phyloP scores from a whole-genome alignment of 1,139 yeast genomes.

The Geotrichum europaeum region DNA sequence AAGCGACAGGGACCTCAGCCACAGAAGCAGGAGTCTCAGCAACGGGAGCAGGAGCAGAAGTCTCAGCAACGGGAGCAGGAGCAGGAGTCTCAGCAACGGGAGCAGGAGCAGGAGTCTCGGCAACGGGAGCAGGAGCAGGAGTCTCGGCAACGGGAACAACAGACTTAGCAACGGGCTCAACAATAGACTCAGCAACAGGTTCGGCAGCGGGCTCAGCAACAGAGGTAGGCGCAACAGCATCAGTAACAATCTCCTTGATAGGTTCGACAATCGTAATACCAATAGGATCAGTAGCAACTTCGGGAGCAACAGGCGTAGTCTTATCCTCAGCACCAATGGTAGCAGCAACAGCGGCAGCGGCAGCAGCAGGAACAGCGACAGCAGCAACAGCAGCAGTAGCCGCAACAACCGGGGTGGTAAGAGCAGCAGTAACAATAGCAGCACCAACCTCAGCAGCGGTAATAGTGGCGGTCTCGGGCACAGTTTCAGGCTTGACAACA shows the following conservation, averaged over 20 bases:
- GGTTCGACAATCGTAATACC: not conserved
- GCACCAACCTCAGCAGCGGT: conserved; percentile 1
- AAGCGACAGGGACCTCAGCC: not conserved
- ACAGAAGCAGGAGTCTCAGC: not conserved
- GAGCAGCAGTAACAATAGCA: not conserved
- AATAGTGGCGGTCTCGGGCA: not conserved
- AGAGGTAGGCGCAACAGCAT: not conserved
- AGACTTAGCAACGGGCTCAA: not conserved
- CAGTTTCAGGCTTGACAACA: conserved; percentile 2
- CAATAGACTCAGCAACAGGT: not conserved
- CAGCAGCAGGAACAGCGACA: not conserved
- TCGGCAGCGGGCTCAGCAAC: conserved; percentile 1
- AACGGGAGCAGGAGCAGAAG: not conserved
- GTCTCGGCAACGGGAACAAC: not conserved
- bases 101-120: not conserved
- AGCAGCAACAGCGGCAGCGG: not conserved
- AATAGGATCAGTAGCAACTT: not conserved
- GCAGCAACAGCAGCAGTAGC: conserved; percentile 3
- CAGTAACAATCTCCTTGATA: conserved; percentile 2
- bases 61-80: not conserved
- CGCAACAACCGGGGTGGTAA: not conserved
- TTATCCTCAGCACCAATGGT: not conserved
- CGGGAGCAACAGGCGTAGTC: not conserved
- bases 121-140: not conserved
- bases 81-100: not conserved